Percentiles rank a stretch among this genome's conserved stretches.
Evolutionary conservation across 805 yeast genomes (phyloP).

Genomic region (Metschnikowia lochheadii): DNA sequence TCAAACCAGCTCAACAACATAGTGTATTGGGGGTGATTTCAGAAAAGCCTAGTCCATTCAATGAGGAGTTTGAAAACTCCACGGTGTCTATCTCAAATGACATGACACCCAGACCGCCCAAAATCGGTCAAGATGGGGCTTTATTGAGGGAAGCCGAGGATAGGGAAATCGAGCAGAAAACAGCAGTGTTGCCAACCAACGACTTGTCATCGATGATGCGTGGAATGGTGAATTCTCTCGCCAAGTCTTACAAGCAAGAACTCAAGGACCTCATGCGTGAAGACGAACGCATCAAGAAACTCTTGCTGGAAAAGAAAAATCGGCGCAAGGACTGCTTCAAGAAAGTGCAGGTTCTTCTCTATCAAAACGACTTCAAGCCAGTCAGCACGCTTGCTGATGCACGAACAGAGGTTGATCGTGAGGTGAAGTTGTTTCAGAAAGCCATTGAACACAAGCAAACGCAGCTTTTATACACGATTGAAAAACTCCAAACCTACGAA

Average conservation of each 20-base stretch:
- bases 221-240: constrained; percentile 45
- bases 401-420: constrained; percentile 17
- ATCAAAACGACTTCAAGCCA: constrained; percentile 28
- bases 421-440: constrained; percentile 10
- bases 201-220: constrained; percentile 35
- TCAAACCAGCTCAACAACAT: constrained; percentile 6
- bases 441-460: constrained; percentile 11
- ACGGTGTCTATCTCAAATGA: constrained; percentile 6
- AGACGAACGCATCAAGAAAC: constrained; percentile 23
- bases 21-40: constrained; percentile 20
- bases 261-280: constrained; percentile 38
- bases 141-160: constrained; percentile 16
- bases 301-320: constrained; percentile 50
- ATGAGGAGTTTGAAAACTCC: not conserved
- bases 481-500: constrained; percentile 36
- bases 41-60: constrained; percentile 18
- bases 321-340: constrained; percentile 30
- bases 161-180: not conserved
- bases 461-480: constrained; percentile 10
- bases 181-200: constrained; percentile 21
- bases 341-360: constrained; percentile 25
- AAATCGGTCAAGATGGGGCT: not conserved
- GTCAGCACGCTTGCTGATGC: constrained; percentile 27
- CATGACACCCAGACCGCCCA: constrained; percentile 32
- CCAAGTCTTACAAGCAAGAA: constrained; percentile 51